Evolutionary conservation across 805 yeast genomes (phyloP).

Genomic region (Yarrowia yakushimensis): DNA sequence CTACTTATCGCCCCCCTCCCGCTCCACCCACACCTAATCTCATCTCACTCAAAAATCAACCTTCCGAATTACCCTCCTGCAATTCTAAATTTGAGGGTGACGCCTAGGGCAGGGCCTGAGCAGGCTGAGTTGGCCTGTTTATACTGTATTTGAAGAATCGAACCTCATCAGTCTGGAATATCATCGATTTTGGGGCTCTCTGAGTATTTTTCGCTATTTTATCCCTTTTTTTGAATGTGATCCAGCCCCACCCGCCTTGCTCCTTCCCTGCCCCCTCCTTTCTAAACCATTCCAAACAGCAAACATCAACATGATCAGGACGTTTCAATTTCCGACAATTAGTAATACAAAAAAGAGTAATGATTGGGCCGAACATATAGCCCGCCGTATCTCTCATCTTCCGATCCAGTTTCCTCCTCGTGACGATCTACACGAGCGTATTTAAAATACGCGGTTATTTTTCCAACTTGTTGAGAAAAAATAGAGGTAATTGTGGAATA

Average conservation of each 20-base stretch:
- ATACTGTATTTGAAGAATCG: not conserved
- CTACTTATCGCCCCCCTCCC: not conserved
- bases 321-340: not conserved
- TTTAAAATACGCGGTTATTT: not conserved
- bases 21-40: not conserved
- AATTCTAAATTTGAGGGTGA: not conserved
- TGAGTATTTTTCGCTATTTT: not conserved
- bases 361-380: not conserved
- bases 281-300: not conserved
- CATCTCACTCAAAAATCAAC: constrained; percentile 14
- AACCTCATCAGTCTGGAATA: not conserved
- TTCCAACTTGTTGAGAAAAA: not conserved
- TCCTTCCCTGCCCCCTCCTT: not conserved
- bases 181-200: not conserved
- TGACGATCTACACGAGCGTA: not conserved
- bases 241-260: not conserved
- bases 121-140: not conserved
- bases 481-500: not conserved
- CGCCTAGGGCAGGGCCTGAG: not conserved
- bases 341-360: too few species aligned
- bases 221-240: not conserved
- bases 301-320: not conserved
- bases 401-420: not conserved
- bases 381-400: not conserved
- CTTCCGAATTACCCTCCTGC: constrained; percentile 10